Percentiles rank a stretch among this genome's conserved stretches.
phyloP scores from a whole-genome alignment of 164 flowering plant species.

The Taxillus chinensis region DNA sequence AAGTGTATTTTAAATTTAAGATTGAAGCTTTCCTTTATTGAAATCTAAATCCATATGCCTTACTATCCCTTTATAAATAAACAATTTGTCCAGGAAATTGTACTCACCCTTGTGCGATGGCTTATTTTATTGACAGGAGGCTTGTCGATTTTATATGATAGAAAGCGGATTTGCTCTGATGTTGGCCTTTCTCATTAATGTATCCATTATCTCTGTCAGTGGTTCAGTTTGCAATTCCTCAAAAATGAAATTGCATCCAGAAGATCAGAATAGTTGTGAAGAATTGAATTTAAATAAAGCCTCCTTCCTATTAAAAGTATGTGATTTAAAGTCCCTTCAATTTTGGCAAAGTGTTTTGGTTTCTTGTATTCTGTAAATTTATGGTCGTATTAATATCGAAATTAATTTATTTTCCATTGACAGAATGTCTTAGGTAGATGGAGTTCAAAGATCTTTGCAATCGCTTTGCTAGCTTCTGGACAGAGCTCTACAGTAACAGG shows the following conservation, averaged over 20 bases:
- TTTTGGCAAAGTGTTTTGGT: neutral
- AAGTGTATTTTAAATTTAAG: no score
- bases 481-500: slow-evolving; percentile 98
- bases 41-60: no score
- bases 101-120: neutral
- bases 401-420: neutral
- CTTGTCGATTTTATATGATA: slow-evolving; percentile 75
- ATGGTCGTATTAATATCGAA: neutral
- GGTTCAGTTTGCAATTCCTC: slow-evolving; percentile 79
- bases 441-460: slow-evolving; percentile 89
- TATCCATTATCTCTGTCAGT: slow-evolving; percentile 76
- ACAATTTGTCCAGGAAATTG: no score
- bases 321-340: slow-evolving; percentile 3
- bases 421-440: slow-evolving; percentile 88
- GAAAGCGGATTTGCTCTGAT: slow-evolving; percentile 82
- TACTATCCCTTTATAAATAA: no score
- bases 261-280: slow-evolving; percentile 47
- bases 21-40: no score
- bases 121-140: slow-evolving; percentile 48
- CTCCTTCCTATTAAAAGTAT: slow-evolving; percentile 69
- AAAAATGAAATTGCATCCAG: slow-evolving; percentile 25
- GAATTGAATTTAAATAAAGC: slow-evolving; percentile 78
- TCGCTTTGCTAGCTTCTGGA: slow-evolving; percentile 93
- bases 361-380: neutral
- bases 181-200: slow-evolving; percentile 80